Evolutionary conservation across 768 basidiomycete species (phyloP).

Genomic region (Kwoniella heveanensis): DNA sequence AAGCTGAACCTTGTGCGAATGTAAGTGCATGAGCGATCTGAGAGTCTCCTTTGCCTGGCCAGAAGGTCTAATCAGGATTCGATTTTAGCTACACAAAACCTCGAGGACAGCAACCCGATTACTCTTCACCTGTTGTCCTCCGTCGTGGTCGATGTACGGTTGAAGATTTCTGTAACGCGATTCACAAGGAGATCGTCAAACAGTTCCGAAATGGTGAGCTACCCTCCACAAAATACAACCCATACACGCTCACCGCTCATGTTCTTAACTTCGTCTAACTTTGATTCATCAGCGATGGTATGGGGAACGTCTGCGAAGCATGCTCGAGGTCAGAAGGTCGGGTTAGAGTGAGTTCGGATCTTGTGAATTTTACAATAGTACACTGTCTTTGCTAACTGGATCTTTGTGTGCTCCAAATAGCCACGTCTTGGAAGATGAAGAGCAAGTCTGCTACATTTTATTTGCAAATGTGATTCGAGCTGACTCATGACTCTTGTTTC

Average conservation of each 20-base stretch:
- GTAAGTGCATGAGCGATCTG: too few species aligned
- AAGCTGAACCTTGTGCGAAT: slow-evolving; percentile 89
- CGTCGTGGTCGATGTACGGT: slow-evolving; percentile 60
- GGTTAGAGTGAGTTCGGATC: slow-evolving; percentile 47
- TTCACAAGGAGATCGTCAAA: slow-evolving; percentile 96
- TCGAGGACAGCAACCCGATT: slow-evolving; percentile 86
- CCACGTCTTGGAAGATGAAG: slow-evolving; percentile 55
- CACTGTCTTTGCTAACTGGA: slow-evolving; percentile 8
- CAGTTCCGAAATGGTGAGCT: slow-evolving; percentile 87
- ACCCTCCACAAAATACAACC: too few species aligned
- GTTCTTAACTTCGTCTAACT: too few species aligned
- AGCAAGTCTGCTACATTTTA: slow-evolving; percentile 34
- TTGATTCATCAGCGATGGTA: slow-evolving; percentile 66
- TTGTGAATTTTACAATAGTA: not conserved
- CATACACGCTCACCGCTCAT: too few species aligned
- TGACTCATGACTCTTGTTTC: too few species aligned
- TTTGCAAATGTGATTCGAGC: too few species aligned
- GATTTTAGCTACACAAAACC: slow-evolving; percentile 88
- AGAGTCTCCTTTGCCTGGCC: too few species aligned
- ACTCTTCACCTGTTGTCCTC: slow-evolving; percentile 84
- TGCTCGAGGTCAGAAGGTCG: slow-evolving; percentile 81
- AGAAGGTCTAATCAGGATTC: too few species aligned
- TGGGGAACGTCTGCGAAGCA: slow-evolving; percentile 99
- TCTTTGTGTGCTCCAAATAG: slow-evolving; percentile 10
- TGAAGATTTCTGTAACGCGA: slow-evolving; percentile 88